Base-by-base conservation (phyloP, 257 asterid genomes). In the Eustoma russellianum region DNA sequence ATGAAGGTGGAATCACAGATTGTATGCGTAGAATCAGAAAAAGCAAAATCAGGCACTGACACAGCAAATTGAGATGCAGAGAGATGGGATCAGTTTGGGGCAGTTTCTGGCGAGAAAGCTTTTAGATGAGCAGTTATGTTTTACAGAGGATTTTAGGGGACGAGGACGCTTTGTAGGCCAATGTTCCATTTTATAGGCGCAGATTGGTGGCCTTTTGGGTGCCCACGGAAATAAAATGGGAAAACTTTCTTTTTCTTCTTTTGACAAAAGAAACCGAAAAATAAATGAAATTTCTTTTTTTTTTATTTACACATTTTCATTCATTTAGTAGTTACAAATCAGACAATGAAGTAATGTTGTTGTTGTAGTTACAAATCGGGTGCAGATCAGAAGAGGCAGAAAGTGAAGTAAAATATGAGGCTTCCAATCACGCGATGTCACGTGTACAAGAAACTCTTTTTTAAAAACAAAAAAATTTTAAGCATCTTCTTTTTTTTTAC, bases 21-120 rank as follows among this genome's bases (percentile, higher is more conserved):
- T 70, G 67, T 62, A 61, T 63, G 64, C 77, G 62, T 66, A 54
- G 71, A 61, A 72, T 52, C 46, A 34, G 57, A 56, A 63, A 30
- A 51, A 34, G 61, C 43, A 47, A 46, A 69, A 70, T 34, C 62
- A 68, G 15, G 30, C 28, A 9, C 53, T 10, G 61, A n/a, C 61
- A 53, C 56, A 48, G 14, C 30, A 38, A 5, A 38, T 11, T 38
- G 43, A 6, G 6, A 38, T 38, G 43, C 43, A 46, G 50, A n/a
- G 30, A 46, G 57, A 11, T 46, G 41, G 17, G 45, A 44, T 12
- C n/a, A 54, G 10, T 19, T 11, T n/a, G n/a, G 48, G 52, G 52
- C 54, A 16, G 57, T 64, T 60, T 55, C 43, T 49, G 15, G n/a
- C n/a, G 5, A 3, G 12, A 19, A 19, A n/a, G 46, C n/a, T 17